Evolutionary conservation across 495 filamentous ascomycete species (phyloP).

Genomic region (Podospora anserina): DNA sequence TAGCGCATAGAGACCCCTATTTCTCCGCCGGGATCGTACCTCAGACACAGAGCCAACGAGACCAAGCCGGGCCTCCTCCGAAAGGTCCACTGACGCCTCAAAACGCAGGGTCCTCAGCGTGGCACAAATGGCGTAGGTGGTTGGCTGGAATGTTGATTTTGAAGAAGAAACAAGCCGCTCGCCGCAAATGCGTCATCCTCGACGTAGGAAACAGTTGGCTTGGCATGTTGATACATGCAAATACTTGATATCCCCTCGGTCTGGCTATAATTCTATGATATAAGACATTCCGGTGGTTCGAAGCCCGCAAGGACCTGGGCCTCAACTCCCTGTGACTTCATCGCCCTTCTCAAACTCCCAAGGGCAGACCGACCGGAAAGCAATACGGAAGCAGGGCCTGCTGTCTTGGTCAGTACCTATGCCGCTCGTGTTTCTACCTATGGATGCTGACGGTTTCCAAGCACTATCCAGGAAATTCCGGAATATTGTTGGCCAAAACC

Average conservation of each 20-base stretch:
- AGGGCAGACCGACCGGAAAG: not conserved
- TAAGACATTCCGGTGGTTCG: not conserved
- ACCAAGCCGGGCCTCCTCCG: not conserved
- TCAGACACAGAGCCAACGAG: not conserved
- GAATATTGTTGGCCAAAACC: not conserved
- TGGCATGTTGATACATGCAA: not conserved
- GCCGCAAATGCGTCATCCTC: conserved; percentile 6
- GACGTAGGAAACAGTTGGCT: not conserved
- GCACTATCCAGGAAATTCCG: not conserved
- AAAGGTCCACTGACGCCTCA: not conserved
- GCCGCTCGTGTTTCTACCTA: not conserved
- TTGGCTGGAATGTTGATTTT: conserved; percentile 8
- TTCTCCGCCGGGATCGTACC: not conserved
- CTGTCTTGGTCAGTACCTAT: not conserved
- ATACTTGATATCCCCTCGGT: too few relatives aligned
- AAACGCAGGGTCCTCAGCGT: conserved; percentile 12
- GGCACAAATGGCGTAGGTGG: conserved; percentile 14
- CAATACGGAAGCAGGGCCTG: not conserved
- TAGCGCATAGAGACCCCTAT: not conserved
- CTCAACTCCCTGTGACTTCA: not conserved
- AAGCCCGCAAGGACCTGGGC: too few relatives aligned
- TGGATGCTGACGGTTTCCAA: not conserved
- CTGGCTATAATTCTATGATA: not conserved
- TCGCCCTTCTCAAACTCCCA: not conserved
- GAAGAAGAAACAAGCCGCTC: not conserved